Evolutionary conservation across 768 basidiomycete genomes (phyloP).

Genomic region (Trametes coccinea): DNA sequence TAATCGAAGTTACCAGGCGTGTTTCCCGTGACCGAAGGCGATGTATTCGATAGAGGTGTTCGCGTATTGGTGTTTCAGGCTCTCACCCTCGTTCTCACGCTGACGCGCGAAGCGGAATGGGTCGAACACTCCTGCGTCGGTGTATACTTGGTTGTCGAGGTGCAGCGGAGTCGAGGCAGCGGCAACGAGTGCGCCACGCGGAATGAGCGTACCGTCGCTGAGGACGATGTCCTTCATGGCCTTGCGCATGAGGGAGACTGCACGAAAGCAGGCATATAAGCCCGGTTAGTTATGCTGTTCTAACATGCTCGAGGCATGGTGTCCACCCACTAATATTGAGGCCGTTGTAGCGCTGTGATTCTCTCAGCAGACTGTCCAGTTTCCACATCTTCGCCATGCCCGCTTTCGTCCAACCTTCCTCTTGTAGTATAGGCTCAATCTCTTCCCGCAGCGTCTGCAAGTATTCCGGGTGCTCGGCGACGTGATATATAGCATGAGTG

Average conservation of each 20-base stretch:
- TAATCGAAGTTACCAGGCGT: conserved; percentile 31
- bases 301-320: no score
- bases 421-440: conserved; percentile 37
- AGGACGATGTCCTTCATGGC: conserved; percentile 35
- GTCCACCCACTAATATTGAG: conserved; percentile 27
- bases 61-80: conserved; percentile 36
- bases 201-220: conserved; percentile 35
- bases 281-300: neutral
- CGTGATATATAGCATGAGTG: conserved; percentile 36
- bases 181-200: conserved; percentile 25
- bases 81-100: conserved; percentile 35
- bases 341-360: conserved; percentile 38
- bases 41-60: conserved; percentile 31
- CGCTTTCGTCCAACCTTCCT: conserved; percentile 29
- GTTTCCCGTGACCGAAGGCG: conserved; percentile 31
- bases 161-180: conserved; percentile 23
- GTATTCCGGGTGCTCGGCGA: conserved; percentile 39
- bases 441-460: conserved; percentile 44
- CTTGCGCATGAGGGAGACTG: conserved; percentile 32
- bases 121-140: conserved; percentile 36
- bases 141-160: conserved; percentile 27
- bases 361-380: conserved; percentile 47
- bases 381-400: conserved; percentile 45
- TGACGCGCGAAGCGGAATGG: conserved; percentile 49
- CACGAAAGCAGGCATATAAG: neutral